Evolutionary conservation across 495 filamentous ascomycete species (phyloP), one percentile per base, ranked within the genome.

Genomic region (Diplogelasinospora grovesii): DNA sequence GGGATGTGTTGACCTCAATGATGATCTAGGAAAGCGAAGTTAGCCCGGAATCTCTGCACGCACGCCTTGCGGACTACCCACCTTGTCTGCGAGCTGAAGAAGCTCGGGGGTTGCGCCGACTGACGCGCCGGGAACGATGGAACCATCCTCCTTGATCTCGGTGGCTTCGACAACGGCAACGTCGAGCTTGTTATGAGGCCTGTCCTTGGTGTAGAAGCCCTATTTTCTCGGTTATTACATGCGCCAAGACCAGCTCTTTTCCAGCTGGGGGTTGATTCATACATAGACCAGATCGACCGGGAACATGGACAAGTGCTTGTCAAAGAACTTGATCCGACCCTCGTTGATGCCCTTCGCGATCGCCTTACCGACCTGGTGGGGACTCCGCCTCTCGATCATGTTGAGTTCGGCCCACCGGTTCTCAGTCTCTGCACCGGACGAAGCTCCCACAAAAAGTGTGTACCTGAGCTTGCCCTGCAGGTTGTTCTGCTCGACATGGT

Each of bases 271-370:
- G 6, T 3, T 23, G 15, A 22, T 21, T 5, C 52, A 8, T 55
- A 55, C 52, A 56, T 87, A 87, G 39, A 90, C 80, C 48, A 95
- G 65, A 66, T 95, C 88, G 29, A 82, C 77, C 18, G 88, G 88
- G 61, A 95, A 95, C 87, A 93, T 94, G 63, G 79, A 84, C 50
- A 95, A 59, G 69, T 95, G 88, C 65, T 94, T 86, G 56, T 95
- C 88, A 44, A 94, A 94, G 65, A 95, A 95, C 31, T 89, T 82
- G 50, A 95, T 95, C 39, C 81, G 75, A 9, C 87, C 88, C 46
- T 79, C 78, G 56, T 95, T 95, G 63, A 95, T 93, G 2, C 88
- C 87, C 68, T 86, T 90, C 34, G 86, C 74, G 43, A 95, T 95
- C 42, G 83, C 75, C 68, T 94, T 95, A 52, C 88, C 88, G 47